phyloP scores from a whole-genome alignment of 2,329 filamentous ascomycete species.

The Neurospora sp. region DNA sequence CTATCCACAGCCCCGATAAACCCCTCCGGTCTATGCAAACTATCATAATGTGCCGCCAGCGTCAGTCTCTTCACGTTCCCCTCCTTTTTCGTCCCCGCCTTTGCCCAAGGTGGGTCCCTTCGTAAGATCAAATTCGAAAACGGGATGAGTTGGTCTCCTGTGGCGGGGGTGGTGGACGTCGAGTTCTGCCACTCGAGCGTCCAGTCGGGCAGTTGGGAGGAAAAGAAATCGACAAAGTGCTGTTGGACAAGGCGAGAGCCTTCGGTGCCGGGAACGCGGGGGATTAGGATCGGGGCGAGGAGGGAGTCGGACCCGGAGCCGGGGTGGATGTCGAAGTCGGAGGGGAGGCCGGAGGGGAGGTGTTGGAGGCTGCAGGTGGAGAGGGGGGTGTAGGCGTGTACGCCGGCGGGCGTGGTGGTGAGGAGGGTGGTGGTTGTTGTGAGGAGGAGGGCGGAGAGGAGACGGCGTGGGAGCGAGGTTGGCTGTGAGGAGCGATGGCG shows the following conservation, averaged over 20 bases:
- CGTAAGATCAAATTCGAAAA: constrained; percentile 82
- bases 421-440: not conserved
- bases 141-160: constrained; percentile 59
- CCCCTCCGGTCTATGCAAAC: constrained; percentile 65
- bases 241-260: constrained; percentile 63
- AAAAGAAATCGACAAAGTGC: constrained; percentile 83
- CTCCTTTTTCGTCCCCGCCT: constrained; percentile 22
- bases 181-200: constrained; percentile 77
- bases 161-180: constrained; percentile 71
- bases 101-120: constrained; percentile 76
- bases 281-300: constrained; percentile 75
- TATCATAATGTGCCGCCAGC: constrained; percentile 91
- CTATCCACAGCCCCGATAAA: constrained; percentile 94
- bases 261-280: constrained; percentile 78
- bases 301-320: constrained; percentile 44
- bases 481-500: not conserved
- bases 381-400: not conserved
- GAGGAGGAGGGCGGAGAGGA: not conserved
- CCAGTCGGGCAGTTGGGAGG: constrained; percentile 66
- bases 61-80: constrained; percentile 76
- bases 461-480: not conserved
- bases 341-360: constrained; percentile 56
- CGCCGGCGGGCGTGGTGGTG: constrained; percentile 12
- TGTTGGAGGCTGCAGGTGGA: constrained; percentile 15
- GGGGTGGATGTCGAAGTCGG: constrained; percentile 66